These are phyloP conservation scores for Mycena sanguinolenta DNA, from an alignment of 768 basidiomycete genomes.

Conservation along the genomic window DNA sequence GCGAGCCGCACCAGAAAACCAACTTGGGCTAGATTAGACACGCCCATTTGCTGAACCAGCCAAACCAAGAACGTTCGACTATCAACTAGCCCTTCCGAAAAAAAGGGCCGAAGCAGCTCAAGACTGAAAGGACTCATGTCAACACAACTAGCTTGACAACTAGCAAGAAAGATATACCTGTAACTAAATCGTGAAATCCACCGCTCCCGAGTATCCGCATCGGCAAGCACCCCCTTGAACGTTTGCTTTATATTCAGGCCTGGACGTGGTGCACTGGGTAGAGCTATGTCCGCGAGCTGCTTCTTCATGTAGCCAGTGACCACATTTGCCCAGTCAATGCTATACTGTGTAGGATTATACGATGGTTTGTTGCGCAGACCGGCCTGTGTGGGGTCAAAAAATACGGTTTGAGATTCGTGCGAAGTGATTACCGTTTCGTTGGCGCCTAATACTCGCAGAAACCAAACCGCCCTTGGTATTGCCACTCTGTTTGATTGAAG, in stretches of 20 bases:
- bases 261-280: slow-evolving; percentile 83
- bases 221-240: slow-evolving; percentile 85
- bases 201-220: slow-evolving; percentile 74
- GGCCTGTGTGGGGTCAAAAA: slow-evolving; percentile 56
- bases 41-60: slow-evolving; percentile 83
- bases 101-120: slow-evolving; percentile 79
- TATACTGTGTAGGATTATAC: slow-evolving; percentile 89
- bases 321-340: slow-evolving; percentile 87
- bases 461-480: slow-evolving; percentile 88
- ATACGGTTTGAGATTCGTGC: background rate
- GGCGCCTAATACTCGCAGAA: slow-evolving; percentile 86
- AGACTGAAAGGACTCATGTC: slow-evolving; percentile 58
- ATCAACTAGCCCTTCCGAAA: slow-evolving; percentile 85
- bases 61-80: slow-evolving; percentile 81
- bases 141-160: no score
- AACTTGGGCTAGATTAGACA: slow-evolving; percentile 85
- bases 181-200: slow-evolving; percentile 88
- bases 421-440: slow-evolving; percentile 77
- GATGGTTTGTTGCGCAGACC: slow-evolving; percentile 82
- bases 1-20: slow-evolving; percentile 82
- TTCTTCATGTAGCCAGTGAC: slow-evolving; percentile 88
- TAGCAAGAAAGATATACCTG: slow-evolving; percentile 60
- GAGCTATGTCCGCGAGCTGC: slow-evolving; percentile 80
- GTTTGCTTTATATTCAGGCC: slow-evolving; percentile 87
- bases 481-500: slow-evolving; percentile 83